A percentile compares a stretch with the other conserved stretches of the same genome.
Conservation (phyloP, 1,284 basidiomycete genomes). For the Stygiomarasmius scandens region DNA sequence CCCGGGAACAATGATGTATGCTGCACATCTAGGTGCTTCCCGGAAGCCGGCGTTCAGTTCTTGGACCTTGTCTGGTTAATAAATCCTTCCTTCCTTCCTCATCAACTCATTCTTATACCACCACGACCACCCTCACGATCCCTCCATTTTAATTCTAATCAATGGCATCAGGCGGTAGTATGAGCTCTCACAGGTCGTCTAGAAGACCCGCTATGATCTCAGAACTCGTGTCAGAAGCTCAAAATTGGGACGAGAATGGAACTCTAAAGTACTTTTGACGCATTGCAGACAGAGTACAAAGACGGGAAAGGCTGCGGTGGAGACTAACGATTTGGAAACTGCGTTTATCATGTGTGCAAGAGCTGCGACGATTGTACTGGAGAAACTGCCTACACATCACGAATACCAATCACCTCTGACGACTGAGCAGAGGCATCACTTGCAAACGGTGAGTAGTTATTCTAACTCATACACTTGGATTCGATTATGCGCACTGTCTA, state of each 20-base stretch:
- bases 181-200: slow-evolving; percentile 6
- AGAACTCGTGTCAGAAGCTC: slow-evolving; percentile 56
- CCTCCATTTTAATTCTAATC: neutral
- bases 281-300: slow-evolving; percentile 55
- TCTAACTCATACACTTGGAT: slow-evolving; percentile 5
- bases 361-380: slow-evolving; percentile 64
- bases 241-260: slow-evolving; percentile 50
- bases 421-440: slow-evolving; percentile 51
- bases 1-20: no score
- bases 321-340: slow-evolving; percentile 53
- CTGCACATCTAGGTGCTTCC: no score
- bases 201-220: slow-evolving; percentile 50
- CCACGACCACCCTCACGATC: neutral
- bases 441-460: slow-evolving; percentile 50
- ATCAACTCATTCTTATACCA: slow-evolving; percentile 1
- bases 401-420: slow-evolving; percentile 52
- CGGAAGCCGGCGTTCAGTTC: no score
- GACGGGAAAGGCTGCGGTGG: slow-evolving; percentile 42
- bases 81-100: no score
- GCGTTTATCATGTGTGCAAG: slow-evolving; percentile 62
- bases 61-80: no score
- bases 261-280: slow-evolving; percentile 59
- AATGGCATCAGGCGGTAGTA: slow-evolving; percentile 4
- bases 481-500: neutral
- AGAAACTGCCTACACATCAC: slow-evolving; percentile 59